Conservation (phyloP, 768 basidiomycete genomes). For the Infundibulicybe gibba region DNA sequence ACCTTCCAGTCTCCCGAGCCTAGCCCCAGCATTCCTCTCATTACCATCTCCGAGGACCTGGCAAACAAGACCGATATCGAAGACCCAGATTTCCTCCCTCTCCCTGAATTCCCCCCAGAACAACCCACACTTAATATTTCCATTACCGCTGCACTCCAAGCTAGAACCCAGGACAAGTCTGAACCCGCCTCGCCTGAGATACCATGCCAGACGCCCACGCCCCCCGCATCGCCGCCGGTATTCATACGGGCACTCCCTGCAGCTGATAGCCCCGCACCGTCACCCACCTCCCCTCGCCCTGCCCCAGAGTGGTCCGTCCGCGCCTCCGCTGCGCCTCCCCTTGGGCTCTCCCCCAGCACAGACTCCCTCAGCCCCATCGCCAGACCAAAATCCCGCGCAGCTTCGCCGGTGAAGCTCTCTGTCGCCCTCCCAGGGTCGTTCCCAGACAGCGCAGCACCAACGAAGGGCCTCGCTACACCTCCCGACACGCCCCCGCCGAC, state of each 20-base stretch:
- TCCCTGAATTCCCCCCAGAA: conserved; percentile 20
- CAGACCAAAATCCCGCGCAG: not conserved
- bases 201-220: conserved; percentile 35
- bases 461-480: not conserved
- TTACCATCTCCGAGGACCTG: not conserved
- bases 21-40: not conserved
- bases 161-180: not conserved
- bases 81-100: conserved; percentile 41
- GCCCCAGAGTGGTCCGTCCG: conserved; percentile 34
- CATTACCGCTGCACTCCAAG: conserved; percentile 5
- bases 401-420: conserved; percentile 1
- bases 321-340: conserved; percentile 36
- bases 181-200: not conserved
- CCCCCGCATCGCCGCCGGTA: conserved; percentile 37
- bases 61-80: conserved; percentile 18
- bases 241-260: not conserved
- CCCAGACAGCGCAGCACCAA: conserved; percentile 2
- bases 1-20: no score
- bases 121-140: conserved; percentile 12
- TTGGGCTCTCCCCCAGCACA: conserved; percentile 24
- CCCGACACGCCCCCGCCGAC: not conserved
- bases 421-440: conserved; percentile 15
- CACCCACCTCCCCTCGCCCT: conserved; percentile 11
- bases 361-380: not conserved
- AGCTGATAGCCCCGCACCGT: not conserved